Base-by-base conservation (phyloP, 768 basidiomycete genomes). In the Agrocybe chaxingu region DNA sequence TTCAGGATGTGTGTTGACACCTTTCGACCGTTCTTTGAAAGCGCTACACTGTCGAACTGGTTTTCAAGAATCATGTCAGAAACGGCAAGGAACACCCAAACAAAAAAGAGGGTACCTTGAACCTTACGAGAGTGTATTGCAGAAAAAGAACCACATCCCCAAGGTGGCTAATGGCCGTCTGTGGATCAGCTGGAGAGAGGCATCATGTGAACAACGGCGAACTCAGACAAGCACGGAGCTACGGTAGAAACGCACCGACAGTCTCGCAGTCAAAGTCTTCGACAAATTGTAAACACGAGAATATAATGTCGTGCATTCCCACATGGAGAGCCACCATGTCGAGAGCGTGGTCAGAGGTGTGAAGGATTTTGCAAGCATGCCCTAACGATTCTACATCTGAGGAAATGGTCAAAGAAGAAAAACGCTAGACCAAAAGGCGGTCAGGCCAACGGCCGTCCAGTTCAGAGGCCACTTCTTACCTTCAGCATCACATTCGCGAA, bases 251-350 rank as follows among this genome's bases (percentile, higher is more conserved):
- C 84, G 19, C 62, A 87, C 89, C 89, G 31, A 92, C 84, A 16
- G 82, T 85, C 60, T 90, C 89, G 54, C 85, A 90, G 58, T 90
- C 88, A 57, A 87, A 90, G 37, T 82, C 77, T 49, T 87, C 80
- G 38, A 90, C 67, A 51, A 89, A 77, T 11, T 69, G 67, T 39
- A 91, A 65, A 0, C 82, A 79, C 54, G 81, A 75, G 24, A 78
- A 81, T 30, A 89, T 68, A n/a, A 92, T 61, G 47, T 84, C 81
- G 8, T 75, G 73, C n/a, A 89, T 67, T 50, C 75, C 79, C 13
- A 79, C 66, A 62, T 92, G 86, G 19, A 92, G 66, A 7, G 87
- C 78, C 39, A 92, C 57, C 41, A 89, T 77, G 57, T 92, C 89
- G 13, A 92, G 66, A 0, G 80, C 78, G 18, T 66, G 64, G 53